These are phyloP conservation scores for Gossypium arboreum DNA, from an alignment of 345 rosid genomes.

Conservation along the genomic window DNA sequence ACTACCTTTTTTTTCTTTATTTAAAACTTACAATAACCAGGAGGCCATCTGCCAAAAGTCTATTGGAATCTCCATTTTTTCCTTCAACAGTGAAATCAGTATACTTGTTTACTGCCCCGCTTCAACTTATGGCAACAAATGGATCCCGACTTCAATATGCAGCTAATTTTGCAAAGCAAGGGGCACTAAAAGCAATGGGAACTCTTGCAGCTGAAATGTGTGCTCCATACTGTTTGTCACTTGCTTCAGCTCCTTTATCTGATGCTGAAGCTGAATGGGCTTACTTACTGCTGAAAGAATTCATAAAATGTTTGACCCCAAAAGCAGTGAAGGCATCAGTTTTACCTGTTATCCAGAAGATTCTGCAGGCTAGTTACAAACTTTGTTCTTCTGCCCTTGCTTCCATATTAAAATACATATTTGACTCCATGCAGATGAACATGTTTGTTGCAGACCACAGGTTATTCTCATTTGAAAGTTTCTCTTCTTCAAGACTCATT, in stretches of 20 bases:
- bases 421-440: constrained; percentile 24
- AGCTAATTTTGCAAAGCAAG: constrained; percentile 80
- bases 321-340: constrained; percentile 59
- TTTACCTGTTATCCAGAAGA: constrained; percentile 81
- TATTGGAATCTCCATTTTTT: constrained; percentile 85
- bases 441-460: constrained; percentile 64
- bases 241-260: constrained; percentile 48
- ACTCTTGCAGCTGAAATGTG: constrained; percentile 80
- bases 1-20: constrained; percentile 18
- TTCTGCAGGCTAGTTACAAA: constrained; percentile 67
- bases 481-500: constrained; percentile 92
- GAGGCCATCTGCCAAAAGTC: constrained; percentile 78
- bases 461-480: constrained; percentile 85
- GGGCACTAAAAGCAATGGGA: constrained; percentile 84
- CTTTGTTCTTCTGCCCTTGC: constrained; percentile 21
- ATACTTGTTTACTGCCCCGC: constrained; percentile 79
- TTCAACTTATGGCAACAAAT: constrained; percentile 68
- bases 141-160: constrained; percentile 68
- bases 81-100: constrained; percentile 72
- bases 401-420: constrained; percentile 11
- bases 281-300: constrained; percentile 65
- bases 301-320: constrained; percentile 64
- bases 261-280: constrained; percentile 82
- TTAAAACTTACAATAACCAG: constrained; percentile 38
- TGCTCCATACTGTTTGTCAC: constrained; percentile 69